Evolutionary conservation across 129 eudicot genomes (phyloP), one percentile per base, ranked within the genome.

Genomic region (Artemisia argyi): DNA sequence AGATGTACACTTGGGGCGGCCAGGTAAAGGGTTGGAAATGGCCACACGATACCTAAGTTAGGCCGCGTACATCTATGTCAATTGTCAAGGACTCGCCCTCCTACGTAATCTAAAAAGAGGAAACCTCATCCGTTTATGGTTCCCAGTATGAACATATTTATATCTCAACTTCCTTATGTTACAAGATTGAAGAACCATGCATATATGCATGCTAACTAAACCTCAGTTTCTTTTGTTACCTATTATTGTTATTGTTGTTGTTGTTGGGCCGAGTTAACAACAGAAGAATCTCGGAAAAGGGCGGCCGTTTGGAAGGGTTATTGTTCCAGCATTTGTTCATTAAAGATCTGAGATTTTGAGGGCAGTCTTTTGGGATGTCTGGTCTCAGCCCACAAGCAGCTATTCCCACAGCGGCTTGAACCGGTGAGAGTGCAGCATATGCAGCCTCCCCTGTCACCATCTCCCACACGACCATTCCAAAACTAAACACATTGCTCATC

Each of bases 351-450:
- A 95, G 83, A 52, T 81, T 51, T 77, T 86, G 97, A 3, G 99
- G 91, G 77, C 97, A 95, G 58, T 83, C 88, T 65, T 95, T 92
- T 10, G 97, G 97, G 66, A 95, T 91, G 6, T 95, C 99, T 16
- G 99, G 99, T 74, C 99, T 88, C 18, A 95, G 96, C 56, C 99
- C 99, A 78, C 99, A 95, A 32, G 99, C 96, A 28, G 99, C 99
- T 63, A 95, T 95, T 18, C 97, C 99, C 5, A 95, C 99, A 5
- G 99, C 96, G 11, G 99, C 99, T 69, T 95, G 99, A 44, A 95
- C 99, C 1, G 99, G 99, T 51, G 99, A 95, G 62, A 76, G 88
- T 39, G 99, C 86, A 46, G 95, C 86, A 74, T 95, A 95, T 17
- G 97, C 99, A 0, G 89, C 90, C 79, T 95, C 96, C 42, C 97